Percentiles rank a stretch among this genome's conserved stretches.
These are phyloP conservation scores for Aspergillus melleus DNA, from an alignment of 2,329 filamentous ascomycete genomes.

Conservation along the genomic window DNA sequence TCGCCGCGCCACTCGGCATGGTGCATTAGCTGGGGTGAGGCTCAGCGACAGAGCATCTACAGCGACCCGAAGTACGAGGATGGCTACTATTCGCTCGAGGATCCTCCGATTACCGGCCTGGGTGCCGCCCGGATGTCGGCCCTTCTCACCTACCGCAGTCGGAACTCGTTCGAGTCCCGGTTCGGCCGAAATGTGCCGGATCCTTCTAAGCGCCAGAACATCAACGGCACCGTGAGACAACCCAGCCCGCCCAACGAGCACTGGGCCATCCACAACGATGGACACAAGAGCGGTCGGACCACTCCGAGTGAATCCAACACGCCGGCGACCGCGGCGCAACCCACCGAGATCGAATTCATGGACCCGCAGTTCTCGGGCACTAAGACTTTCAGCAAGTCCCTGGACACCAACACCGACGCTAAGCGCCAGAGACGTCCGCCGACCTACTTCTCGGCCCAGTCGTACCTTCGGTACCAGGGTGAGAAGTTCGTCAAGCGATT, in stretches of 20 bases:
- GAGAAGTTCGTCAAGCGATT: constrained; percentile 96
- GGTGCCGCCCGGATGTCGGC: constrained; percentile 97
- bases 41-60: constrained; percentile 72
- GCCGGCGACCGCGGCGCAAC: constrained; percentile 21
- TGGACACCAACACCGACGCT: constrained; percentile 23
- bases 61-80: constrained; percentile 98
- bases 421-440: constrained; percentile 50
- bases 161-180: constrained; percentile 93
- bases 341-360: constrained; percentile 41
- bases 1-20: constrained; percentile 58
- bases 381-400: constrained; percentile 50
- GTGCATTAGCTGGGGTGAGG: constrained; percentile 61
- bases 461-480: constrained; percentile 94
- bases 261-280: constrained; percentile 81
- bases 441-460: constrained; percentile 98
- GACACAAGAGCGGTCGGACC: constrained; percentile 62
- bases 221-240: constrained; percentile 65
- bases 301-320: constrained; percentile 37
- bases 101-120: constrained; percentile 82
- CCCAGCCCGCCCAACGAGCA: constrained; percentile 68
- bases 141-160: constrained; percentile 89
- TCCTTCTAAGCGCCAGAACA: constrained; percentile 77
- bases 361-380: constrained; percentile 74
- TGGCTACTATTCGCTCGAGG: constrained; percentile 85
- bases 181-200: constrained; percentile 94